Base-by-base conservation (phyloP, 1,284 basidiomycete species). In the Pisolithus thermaeus region DNA sequence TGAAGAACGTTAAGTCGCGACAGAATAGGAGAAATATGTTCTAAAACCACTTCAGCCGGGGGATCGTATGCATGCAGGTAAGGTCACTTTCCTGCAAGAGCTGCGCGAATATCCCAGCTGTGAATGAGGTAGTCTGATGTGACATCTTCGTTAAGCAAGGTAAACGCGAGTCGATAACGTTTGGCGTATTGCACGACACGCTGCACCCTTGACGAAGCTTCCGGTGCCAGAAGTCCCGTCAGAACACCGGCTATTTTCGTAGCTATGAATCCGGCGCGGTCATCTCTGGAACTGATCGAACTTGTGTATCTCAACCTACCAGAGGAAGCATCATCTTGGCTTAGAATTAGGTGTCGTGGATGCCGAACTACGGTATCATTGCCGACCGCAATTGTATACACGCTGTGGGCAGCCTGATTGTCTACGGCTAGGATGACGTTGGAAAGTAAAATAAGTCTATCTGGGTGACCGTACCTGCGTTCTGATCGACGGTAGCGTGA, bases 61-160 rank as follows among this genome's bases (percentile, higher is more conserved):
- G 47, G 38, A 58, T 43, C 56, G 49, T 54, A 52, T 47, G 46
- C 12, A 49, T 44, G 54, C 51, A 52, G 55, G 51, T 22, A 32
- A 40, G 27, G 46, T 16, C 36, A 58, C 86, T 59, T 56, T 92
- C 92, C 74, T 32, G 71, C 58, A 7, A 94, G 73, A 7, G 83
- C 83, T 25, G 67, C 58, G 41, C 81, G 70, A 14, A 93, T 74
- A 46, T 92, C 82, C 94, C 93, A 97, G 7, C 76, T 73, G 30
- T 75, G 57, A 8, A 85, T 76, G 25, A 77, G 77, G 28, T 70
- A 72, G 3, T 88, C 86, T n/a, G 77, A 75, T 1, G 84, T 73
- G 7, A 87, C 79, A 62, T 97, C 88, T 71, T 97, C 91, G 62
- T 97, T 94, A 47, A 97, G 70, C 3, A 97, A 72, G 18, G 84